A percentile compares a stretch with the other conserved stretches of the same genome.
Evolutionary conservation across 179 eudicot genomes (phyloP).

Genomic region (Carnegiea gigantea): DNA sequence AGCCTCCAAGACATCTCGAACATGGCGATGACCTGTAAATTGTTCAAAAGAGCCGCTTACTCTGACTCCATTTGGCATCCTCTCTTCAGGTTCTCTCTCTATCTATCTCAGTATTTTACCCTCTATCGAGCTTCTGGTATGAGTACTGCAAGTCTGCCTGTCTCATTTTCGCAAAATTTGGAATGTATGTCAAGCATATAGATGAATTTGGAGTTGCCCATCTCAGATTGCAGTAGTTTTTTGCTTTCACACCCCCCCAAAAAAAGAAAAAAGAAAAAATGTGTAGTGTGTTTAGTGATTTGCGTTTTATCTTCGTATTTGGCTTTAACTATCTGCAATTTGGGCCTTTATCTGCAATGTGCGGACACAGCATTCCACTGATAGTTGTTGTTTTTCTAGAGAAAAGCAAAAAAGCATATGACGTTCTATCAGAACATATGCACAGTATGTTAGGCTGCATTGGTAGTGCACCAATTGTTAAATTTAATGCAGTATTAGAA

Average conservation of each 20-base stretch:
- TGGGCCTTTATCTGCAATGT: too few species aligned
- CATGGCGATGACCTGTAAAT: slow-evolving; percentile 59
- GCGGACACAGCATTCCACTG: background rate
- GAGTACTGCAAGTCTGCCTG: background rate
- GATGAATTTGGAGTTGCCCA: background rate
- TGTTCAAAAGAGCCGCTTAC: slow-evolving; percentile 45
- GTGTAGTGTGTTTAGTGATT: too few species aligned
- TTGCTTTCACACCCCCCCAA: too few species aligned
- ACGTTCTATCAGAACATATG: background rate
- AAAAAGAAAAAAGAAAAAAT: too few species aligned
- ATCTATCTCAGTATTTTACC: background rate
- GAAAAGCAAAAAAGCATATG: background rate
- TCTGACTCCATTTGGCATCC: slow-evolving; percentile 64
- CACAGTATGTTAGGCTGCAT: background rate
- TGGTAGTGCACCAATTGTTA: background rate
- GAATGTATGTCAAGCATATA: background rate
- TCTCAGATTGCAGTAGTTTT: background rate
- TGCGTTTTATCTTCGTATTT: too few species aligned
- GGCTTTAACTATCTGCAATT: too few species aligned
- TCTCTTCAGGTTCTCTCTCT: slow-evolving; percentile 49
- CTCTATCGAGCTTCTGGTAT: background rate
- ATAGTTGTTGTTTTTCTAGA: background rate
- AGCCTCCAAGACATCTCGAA: slow-evolving; percentile 52
- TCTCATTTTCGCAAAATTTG: background rate
- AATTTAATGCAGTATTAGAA: background rate